These are phyloP conservation scores for Oryza coarctata DNA, from an alignment of 176 grass and related monocot genomes.

Conservation along the genomic window DNA sequence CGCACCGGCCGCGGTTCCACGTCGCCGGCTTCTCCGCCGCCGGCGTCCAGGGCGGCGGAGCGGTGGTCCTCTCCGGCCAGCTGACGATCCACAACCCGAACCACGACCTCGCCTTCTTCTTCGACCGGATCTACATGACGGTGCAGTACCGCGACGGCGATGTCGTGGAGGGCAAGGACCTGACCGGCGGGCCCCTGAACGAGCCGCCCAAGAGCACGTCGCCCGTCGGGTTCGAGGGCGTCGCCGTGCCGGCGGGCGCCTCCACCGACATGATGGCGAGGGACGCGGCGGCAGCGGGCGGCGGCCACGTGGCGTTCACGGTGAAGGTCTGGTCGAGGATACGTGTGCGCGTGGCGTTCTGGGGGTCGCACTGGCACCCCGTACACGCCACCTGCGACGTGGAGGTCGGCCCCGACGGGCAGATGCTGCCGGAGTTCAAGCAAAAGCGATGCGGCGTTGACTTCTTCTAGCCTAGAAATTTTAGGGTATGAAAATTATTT, in stretches of 20 bases:
- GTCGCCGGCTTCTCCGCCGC: constrained; percentile 53
- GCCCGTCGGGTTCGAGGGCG: constrained; percentile 35
- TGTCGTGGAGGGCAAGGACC: constrained; percentile 33
- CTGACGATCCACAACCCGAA: constrained; percentile 70
- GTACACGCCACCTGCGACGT: constrained; percentile 73
- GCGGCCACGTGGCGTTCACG: constrained; percentile 42
- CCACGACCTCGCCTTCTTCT: constrained; percentile 64
- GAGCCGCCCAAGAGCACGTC: constrained; percentile 61
- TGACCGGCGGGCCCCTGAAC: constrained; percentile 48
- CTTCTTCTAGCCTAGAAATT: constrained; percentile 50
- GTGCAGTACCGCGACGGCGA: constrained; percentile 51
- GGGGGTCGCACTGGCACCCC: constrained; percentile 53
- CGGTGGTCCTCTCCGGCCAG: constrained; percentile 35
- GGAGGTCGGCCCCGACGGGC: constrained; percentile 50
- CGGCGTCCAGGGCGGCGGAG: constrained; percentile 28
- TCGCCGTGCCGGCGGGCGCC: neutral
- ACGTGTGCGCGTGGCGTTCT: constrained; percentile 58
- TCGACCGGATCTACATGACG: constrained; percentile 47
- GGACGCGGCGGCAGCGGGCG: neutral
- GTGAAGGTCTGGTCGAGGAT: constrained; percentile 59
- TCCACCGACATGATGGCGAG: constrained; percentile 32
- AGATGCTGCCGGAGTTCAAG: constrained; percentile 44
- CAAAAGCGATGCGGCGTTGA: constrained; percentile 59
- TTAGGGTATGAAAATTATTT: neutral
- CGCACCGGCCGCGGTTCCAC: constrained; percentile 87